Base-by-base conservation (phyloP, 2,329 filamentous ascomycete species). In the Fusarium incarnatum region DNA sequence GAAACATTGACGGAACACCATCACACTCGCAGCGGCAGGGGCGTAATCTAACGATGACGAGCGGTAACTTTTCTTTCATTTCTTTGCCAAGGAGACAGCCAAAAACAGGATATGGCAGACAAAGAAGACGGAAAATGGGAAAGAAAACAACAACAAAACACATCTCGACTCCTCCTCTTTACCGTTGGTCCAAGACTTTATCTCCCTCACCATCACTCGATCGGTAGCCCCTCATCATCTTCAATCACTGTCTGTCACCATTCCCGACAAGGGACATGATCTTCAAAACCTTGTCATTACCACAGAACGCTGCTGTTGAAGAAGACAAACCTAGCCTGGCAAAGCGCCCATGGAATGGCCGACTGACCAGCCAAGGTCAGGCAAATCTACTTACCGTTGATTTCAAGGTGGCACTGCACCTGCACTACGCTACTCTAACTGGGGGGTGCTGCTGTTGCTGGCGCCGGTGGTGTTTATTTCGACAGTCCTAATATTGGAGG, bases 1-100 rank as follows among this genome's bases (percentile, higher is more conserved):
- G 62, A 25, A 53, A 72, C 57, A 65, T 68, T 71, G 63, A 73
- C 58, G 72, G 70, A 71, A 71, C 68, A 71, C 72, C 72, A 73
- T 73, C 65, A 70, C 68, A 40, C 37, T 56, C 63, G 45, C 59
- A 72, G 71, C 67, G 68, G 67, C 68, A 70, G 68, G 68, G 68
- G 67, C 68, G 63, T 57, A 58, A 56, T 64, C 56, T 68, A 53
- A 54, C 56, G 49, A 60, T 44, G 52, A 60, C 46, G 58, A 63
- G 62, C 44, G 42, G 46, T 57, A 48, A 56, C 56, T 37, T 34
- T 52, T 10, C 27, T 30, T 37, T 41, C 58, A 18, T 13, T 34
- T 42, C 22, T 61, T n/a, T 13, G 28, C 46, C 45, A 41, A 45
- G 34, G 34, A 22, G 34, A 44, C 20, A 18, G 23, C 18, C 34